A percentile compares a stretch with the other conserved stretches of the same genome.
These are phyloP conservation scores for Hyaloscypha hepaticicola DNA, from an alignment of 495 filamentous ascomycete species.

Conservation along the genomic window DNA sequence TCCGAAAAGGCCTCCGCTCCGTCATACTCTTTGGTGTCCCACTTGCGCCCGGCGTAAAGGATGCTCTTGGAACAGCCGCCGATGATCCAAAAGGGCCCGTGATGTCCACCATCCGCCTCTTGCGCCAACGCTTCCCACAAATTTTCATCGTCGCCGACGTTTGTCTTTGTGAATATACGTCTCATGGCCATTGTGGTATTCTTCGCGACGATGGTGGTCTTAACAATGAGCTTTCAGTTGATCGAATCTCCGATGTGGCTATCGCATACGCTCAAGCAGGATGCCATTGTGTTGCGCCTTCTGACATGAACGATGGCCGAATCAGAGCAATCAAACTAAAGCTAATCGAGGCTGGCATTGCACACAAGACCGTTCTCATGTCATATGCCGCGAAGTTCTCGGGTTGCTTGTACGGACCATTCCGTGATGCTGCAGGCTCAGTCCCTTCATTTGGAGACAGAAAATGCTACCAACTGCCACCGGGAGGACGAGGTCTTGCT, in stretches of 20 bases:
- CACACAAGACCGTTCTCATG: constrained; percentile 89
- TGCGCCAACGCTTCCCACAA: constrained; percentile 79
- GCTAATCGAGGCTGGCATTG: constrained; percentile 86
- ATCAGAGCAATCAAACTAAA: constrained; percentile 96
- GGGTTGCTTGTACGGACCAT: constrained; percentile 94
- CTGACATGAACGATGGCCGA: constrained; percentile 98
- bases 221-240: constrained; percentile 88
- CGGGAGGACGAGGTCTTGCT: constrained; percentile 88
- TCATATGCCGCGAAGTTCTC: constrained; percentile 97
- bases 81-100: constrained; percentile 93
- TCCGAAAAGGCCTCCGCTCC: constrained; percentile 83
- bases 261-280: constrained; percentile 90
- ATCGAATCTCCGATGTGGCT: constrained; percentile 90
- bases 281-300: constrained; percentile 94
- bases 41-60: constrained; percentile 73
- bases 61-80: constrained; percentile 87
- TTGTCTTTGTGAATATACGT: constrained; percentile 97
- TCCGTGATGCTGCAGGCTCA: constrained; percentile 94
- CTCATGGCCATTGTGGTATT: constrained; percentile 97
- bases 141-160: constrained; percentile 91
- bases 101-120: constrained; percentile 75
- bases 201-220: constrained; percentile 86
- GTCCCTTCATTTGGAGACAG: constrained; percentile 91
- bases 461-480: constrained; percentile 93
- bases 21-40: constrained; percentile 97